Evolutionary conservation across 306 rosid species (phyloP).

Genomic region (Fagus sylvatica): DNA sequence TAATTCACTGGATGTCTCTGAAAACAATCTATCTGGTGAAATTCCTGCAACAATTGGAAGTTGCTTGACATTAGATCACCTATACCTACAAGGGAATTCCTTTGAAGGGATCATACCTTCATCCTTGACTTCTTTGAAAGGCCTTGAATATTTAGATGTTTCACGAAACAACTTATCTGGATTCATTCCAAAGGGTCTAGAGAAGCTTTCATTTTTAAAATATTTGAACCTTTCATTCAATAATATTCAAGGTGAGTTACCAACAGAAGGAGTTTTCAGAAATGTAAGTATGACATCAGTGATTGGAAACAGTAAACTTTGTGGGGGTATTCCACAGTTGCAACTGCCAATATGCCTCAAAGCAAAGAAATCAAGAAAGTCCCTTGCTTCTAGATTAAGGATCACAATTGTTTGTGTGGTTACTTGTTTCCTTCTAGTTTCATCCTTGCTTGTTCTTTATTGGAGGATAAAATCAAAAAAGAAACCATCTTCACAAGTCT

Average conservation of each 20-base stretch:
- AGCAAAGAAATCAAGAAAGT: slow-evolving; percentile 15
- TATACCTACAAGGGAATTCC: slow-evolving; percentile 26
- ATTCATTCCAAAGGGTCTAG: slow-evolving; percentile 26
- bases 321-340: slow-evolving; percentile 1
- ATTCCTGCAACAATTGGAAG: slow-evolving; percentile 33
- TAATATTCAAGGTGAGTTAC: slow-evolving; percentile 42
- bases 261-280: slow-evolving; percentile 30
- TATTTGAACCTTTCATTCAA: slow-evolving; percentile 46
- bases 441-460: neutral
- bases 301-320: slow-evolving; percentile 14
- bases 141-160: slow-evolving; percentile 31
- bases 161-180: slow-evolving; percentile 34
- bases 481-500: neutral
- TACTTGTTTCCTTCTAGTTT: slow-evolving; percentile 11
- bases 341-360: neutral
- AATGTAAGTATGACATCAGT: slow-evolving; percentile 15
- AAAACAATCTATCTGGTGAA: slow-evolving; percentile 21
- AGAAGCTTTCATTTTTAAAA: slow-evolving; percentile 5
- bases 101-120: slow-evolving; percentile 36
- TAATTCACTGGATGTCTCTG: slow-evolving; percentile 18
- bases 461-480: slow-evolving; percentile 5
- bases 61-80: slow-evolving; percentile 26
- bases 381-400: slow-evolving; percentile 7
- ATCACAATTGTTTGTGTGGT: slow-evolving; percentile 6
- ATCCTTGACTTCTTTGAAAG: slow-evolving; percentile 29